Evolutionary conservation across 192 early-diverging fungal species (phyloP), one percentile per base, ranked within the genome.

Genomic region (Dimargaris cristalligena): DNA sequence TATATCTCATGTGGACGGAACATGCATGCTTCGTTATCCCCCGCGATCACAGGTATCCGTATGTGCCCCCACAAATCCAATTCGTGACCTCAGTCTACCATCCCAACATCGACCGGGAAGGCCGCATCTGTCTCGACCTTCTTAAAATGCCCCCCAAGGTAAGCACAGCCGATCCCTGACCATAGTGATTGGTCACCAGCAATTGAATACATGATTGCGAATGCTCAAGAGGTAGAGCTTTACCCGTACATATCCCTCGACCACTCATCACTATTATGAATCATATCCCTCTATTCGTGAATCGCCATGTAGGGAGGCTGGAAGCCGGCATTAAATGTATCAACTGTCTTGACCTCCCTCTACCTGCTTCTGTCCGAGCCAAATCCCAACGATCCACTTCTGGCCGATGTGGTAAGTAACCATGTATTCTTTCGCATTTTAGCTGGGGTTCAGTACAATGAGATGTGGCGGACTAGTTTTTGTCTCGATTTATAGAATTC

Each of bases 201-300:
- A 22, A 22, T 47, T 47, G 46, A 1, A 47, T 52, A 14, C 38
- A 22, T n/a, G 62, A n/a, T 44, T 61, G 22, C 44, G 30, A 25
- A 14, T 2, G 18, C 29, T 57, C 23, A 67, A 23, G 0, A 29
- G 29, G 50, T 14, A 60, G 13, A 25, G 64, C 34, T 6, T 26
- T n/a, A n/a, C n/a, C n/a, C n/a, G n/a, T n/a, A n/a, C n/a, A n/a
- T n/a, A n/a, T n/a, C n/a, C n/a, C n/a, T n/a, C n/a, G n/a, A n/a
- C n/a, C 46, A 47, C 32, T 30, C 4, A 30, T 63, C 28, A 65
- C 23, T 44, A 28, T 28, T 28, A 25, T 30, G 69, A 9, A 16
- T 3, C 16, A 2, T 23, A 22, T 9, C 31, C 20, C 9, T 22
- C 11, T 1, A 31, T 23, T 14, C 23, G 11, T 18, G 34, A 50